Base-by-base conservation (phyloP, 1,284 basidiomycete genomes). In the Tilletia setariae region DNA sequence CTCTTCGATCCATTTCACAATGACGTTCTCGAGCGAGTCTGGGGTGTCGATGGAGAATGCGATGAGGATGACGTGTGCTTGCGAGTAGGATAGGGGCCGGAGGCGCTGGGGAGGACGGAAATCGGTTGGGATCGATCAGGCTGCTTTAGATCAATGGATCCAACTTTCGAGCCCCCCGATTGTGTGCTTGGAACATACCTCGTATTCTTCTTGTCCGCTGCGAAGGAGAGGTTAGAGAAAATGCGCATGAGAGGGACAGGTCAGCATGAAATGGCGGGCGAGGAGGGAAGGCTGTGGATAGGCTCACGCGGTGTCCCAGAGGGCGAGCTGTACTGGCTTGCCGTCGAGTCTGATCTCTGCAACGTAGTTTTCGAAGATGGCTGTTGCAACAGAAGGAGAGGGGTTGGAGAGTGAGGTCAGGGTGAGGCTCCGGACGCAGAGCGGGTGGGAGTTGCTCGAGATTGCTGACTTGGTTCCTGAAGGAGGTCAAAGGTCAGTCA, bases 61-160 rank as follows among this genome's bases (percentile, higher is more conserved):
- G 80, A 98, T 98, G 74, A 98, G 88, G 83, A 98, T 97, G 79
- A 98, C 93, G 84, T 98, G 95, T 67, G 95, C 95, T 86, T 96
- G 93, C 63, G 94, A 94, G 84, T 98, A 98, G 30, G 93, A 96
- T 83, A 98, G 89, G 40, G 94, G 94, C 73, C 94, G 89, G 81
- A 96, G 86, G 72, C 93, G 90, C 90, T 93, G 80, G 40, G 32
- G 16, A 16, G 64, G 13, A 15, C 28, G 35, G 46, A 28, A 19
- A 63, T 56, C 67, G 71, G 49, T 28, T 13, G 47, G n/a, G n/a
- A n/a, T n/a, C n/a, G n/a, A n/a, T n/a, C 68, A 67, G 70, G 46
- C 61, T n/a, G 68, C 44, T 15, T 46, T 13, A 46, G 44, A 46
- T 49, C n/a, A 49, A 11, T 49, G 47, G 25, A 21, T 46, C n/a